phyloP scores from a whole-genome alignment of 108 stramenopile species.

The Cyclotella distinguenda region DNA sequence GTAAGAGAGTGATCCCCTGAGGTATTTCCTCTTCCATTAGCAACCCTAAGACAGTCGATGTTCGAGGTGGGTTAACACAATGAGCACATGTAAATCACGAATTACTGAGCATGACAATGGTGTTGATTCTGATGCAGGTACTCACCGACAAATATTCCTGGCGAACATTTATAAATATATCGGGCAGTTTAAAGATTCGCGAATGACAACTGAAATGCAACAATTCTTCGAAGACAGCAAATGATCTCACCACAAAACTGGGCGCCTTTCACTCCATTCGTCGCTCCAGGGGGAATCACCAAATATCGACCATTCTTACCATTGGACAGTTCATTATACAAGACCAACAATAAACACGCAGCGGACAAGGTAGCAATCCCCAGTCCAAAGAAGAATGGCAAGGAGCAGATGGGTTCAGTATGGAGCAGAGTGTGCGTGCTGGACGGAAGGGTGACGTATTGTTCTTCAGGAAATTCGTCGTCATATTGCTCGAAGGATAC shows the following conservation, averaged over 20 bases:
- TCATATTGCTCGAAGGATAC: no score
- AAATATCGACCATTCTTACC: constrained; percentile 3
- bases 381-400: constrained; percentile 17
- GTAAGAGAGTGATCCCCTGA: constrained; percentile 9
- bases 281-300: constrained; percentile 7
- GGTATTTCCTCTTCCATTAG: constrained; percentile 43
- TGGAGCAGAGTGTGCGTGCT: constrained; percentile 29
- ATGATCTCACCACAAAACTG: constrained; percentile 24
- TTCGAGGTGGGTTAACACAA: neutral
- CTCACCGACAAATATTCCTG: constrained; percentile 7
- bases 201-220: no score
- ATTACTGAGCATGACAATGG: no score
- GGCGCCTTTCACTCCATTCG: constrained; percentile 8
- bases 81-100: neutral
- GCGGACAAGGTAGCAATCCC: constrained; percentile 2
- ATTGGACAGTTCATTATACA: constrained; percentile 12
- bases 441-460: constrained; percentile 5
- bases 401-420: constrained; percentile 27
- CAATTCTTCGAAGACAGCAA: neutral
- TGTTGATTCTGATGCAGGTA: neutral
- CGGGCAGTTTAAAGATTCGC: neutral
- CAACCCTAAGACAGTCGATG: neutral
- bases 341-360: constrained; percentile 13
- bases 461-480: constrained; percentile 10
- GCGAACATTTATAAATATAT: no score